Evolutionary conservation across 257 asterid species (phyloP), one percentile per base, ranked within the genome.

Genomic region (Anisodus acutangulus): DNA sequence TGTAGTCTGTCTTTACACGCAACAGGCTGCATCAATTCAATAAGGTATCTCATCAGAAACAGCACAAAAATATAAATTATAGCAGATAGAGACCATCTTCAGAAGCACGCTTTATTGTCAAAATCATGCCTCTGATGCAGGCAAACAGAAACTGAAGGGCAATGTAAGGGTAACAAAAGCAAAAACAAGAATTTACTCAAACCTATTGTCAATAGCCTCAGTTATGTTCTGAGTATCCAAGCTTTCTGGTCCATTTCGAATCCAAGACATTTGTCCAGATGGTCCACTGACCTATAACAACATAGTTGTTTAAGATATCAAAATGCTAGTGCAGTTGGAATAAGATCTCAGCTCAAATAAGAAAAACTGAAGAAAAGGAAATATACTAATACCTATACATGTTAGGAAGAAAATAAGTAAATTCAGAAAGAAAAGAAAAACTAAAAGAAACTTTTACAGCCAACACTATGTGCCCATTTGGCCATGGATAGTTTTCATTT

Each of bases 231-330:
- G 80, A 81, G 97, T 86, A 71, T 91, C 92, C 82, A 96, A 85
- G 88, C 97, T 89, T 84, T 87, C 93, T 84, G 99, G 98, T 82
- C 98, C 97, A 82, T 89, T 81, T 85, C 98, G 94, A 87, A 94
- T 94, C 99, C 99, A 96, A 84, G 89, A 87, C 99, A 94, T 94
- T 88, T 92, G 97, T 86, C 98, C 98, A 11, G 98, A 94, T 80
- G 98, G 99, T 82, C 99, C 98, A 80, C 91, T 88, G 85, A 96
- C 98, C 98, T 95, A 88, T 81, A 83, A 64, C 90, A 80, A 68
- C 51, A 19, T 55, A 87, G 64, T 76, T 76, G 81, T 22, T 19
- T 72, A 68, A 78, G 63, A 51, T 83, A 55, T 58, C 22, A 79
- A 71, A 81, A 81, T 58, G 59, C 11, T 19, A 58, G 9, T 62